Percentiles rank a stretch among this genome's conserved stretches.
These are phyloP conservation scores for Neohortaea acidophila DNA, from an alignment of 495 filamentous ascomycete species.

Conservation along the genomic window DNA sequence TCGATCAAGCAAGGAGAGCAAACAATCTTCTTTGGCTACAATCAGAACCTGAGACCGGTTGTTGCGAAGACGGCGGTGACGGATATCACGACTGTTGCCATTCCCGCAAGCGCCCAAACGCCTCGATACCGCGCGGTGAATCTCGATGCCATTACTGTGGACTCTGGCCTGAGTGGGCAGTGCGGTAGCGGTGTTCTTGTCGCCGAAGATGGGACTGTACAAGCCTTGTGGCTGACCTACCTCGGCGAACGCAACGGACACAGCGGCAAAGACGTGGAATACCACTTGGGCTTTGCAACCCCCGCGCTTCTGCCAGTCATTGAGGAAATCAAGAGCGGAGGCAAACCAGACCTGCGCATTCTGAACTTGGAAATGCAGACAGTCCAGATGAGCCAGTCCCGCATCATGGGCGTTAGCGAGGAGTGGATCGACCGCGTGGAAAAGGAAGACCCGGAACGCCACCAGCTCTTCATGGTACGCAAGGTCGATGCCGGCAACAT, in stretches of 20 bases:
- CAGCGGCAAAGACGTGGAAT: constrained; percentile 82
- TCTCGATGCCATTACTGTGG: constrained; percentile 91
- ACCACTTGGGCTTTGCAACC: constrained; percentile 85
- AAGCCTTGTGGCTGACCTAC: constrained; percentile 92
- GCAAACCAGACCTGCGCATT: constrained; percentile 67
- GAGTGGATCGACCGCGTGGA: constrained; percentile 88
- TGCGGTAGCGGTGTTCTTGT: constrained; percentile 92
- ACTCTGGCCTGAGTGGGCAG: constrained; percentile 76
- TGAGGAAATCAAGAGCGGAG: constrained; percentile 64
- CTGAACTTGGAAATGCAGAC: constrained; percentile 86
- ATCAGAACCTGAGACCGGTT: constrained; percentile 83
- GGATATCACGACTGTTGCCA: constrained; percentile 93
- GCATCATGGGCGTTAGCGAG: constrained; percentile 92
- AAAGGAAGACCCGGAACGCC: constrained; percentile 68
- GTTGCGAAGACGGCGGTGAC: constrained; percentile 90
- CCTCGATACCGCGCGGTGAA: constrained; percentile 95
- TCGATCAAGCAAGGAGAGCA: constrained; percentile 78
- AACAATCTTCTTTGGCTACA: constrained; percentile 93
- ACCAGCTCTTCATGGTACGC: constrained; percentile 97
- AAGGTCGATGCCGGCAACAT: constrained; percentile 66
- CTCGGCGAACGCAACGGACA: constrained; percentile 65
- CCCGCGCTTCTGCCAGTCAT: constrained; percentile 76
- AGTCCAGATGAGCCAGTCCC: constrained; percentile 93
- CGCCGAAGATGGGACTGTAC: constrained; percentile 75
- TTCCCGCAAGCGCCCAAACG: constrained; percentile 78